Conservation (phyloP, 2,329 filamentous ascomycete genomes). For the Zymoseptoria crescenta region DNA sequence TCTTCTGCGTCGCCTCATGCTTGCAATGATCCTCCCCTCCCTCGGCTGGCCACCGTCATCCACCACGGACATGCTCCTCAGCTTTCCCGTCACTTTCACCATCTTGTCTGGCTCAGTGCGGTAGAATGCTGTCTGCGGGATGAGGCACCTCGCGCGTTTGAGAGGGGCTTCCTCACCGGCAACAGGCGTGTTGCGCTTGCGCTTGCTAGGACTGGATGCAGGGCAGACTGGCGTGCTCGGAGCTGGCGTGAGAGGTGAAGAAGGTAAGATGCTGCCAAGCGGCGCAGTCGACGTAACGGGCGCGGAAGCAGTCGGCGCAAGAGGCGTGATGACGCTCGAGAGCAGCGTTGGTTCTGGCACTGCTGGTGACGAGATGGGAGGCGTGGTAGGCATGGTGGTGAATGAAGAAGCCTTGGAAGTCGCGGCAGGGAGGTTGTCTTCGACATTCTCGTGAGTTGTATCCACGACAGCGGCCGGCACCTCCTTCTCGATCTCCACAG, state of each 20-base stretch:
- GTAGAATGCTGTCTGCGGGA: not conserved
- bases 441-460: not conserved
- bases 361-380: not conserved
- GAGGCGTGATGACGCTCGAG: not conserved
- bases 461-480: not conserved
- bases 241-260: not conserved
- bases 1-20: not conserved
- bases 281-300: too few relatives aligned
- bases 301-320: not conserved
- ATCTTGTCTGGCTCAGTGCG: not conserved
- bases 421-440: not conserved
- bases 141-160: not conserved
- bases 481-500: not conserved
- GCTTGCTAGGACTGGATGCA: not conserved
- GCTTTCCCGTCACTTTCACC: not conserved
- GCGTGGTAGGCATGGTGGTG: not conserved
- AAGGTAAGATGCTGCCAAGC: not conserved
- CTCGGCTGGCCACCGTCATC: not conserved
- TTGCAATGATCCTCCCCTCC: not conserved
- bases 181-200: not conserved
- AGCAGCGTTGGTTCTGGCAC: not conserved
- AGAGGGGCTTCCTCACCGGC: not conserved
- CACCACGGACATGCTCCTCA: not conserved
- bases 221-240: not conserved
- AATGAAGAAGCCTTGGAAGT: not conserved